Conservation (phyloP, 495 filamentous ascomycete species). For the Aspergillus hancockii region DNA sequence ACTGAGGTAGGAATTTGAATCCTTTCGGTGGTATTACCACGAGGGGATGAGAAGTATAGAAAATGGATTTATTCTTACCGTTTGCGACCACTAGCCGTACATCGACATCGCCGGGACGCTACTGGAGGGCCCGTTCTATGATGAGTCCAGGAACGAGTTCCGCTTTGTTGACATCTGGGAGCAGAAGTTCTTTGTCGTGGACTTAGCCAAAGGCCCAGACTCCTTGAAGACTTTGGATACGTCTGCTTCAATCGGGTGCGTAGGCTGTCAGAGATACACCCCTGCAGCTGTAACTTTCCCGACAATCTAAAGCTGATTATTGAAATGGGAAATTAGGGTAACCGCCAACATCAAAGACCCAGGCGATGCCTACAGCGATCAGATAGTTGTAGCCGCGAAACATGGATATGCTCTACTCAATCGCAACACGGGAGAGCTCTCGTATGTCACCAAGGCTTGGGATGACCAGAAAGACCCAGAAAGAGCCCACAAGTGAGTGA, state of each 20-base stretch:
- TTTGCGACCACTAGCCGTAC: conserved; percentile 59
- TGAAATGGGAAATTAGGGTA: conserved; percentile 46
- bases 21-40: conserved; percentile 6
- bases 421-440: conserved; percentile 60
- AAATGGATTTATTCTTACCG: conserved; percentile 10
- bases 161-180: conserved; percentile 91
- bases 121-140: conserved; percentile 83
- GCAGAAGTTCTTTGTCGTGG: conserved; percentile 70
- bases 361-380: conserved; percentile 55
- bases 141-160: conserved; percentile 64
- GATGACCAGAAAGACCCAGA: conserved; percentile 43
- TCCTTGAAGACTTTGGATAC: conserved; percentile 69
- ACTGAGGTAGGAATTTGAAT: conserved; percentile 33
- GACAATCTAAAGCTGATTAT: conserved; percentile 11
- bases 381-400: conserved; percentile 79
- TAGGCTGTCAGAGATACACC: conserved; percentile 8
- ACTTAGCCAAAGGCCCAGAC: conserved; percentile 62
- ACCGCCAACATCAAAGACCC: conserved; percentile 77
- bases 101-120: conserved; percentile 70
- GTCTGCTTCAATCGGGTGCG: conserved; percentile 61
- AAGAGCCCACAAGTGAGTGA: conserved; percentile 47
- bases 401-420: conserved; percentile 76
- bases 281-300: conserved; percentile 18
- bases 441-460: conserved; percentile 63
- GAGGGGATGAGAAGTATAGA: background rate